Evolutionary conservation across 495 filamentous ascomycete species (phyloP), one percentile per base, ranked within the genome.

Genomic region (Xylaria telfairii): DNA sequence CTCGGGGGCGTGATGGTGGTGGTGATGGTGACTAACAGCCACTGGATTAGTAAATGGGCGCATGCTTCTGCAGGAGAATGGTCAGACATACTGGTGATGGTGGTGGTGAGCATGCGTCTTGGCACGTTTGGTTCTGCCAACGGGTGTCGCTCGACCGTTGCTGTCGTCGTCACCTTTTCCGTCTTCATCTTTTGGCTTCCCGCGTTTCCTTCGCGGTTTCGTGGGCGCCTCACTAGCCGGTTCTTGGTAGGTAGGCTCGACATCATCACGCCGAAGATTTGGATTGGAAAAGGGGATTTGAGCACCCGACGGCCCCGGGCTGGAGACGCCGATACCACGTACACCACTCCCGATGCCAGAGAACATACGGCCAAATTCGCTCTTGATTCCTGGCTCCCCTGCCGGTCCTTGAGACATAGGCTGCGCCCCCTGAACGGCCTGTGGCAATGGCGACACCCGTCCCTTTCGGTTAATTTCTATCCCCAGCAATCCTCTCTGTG

Each of bases 361-460:
- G 81, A 97, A 97, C 83, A 97, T 95, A 39, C 92, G 88, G 10
- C 93, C 93, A 76, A 97, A 92, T 74, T 97, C 94, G 77, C 90
- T 94, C 84, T 97, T 97, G 75, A 97, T 94, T 12, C 89, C 89
- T 0, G 94, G 90, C 73, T 96, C 93, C 7, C 90, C 91, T 28
- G 89, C 88, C 2, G 92, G 91, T 17, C 91, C 91, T 42, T 90
- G 85, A 42, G 89, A 86, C 72, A 92, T 91, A 39, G 90, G 91
- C 81, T 96, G 93, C 7, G 93, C 94, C 21, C 94, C 94, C 75
- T 97, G 94, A 3, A 97, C 94, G 12, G 94, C 94, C 80, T 97
- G 94, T 7, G 94, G 94, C 19, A 97, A 83, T 0, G 94, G 94
- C 28, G 94, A 97, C 21, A 87, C 75, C 17, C 90, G 85, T 0